A percentile compares a stretch with the other conserved stretches of the same genome.
These are phyloP conservation scores for Echria macrotheca DNA, from an alignment of 495 filamentous ascomycete genomes.

Conservation along the genomic window DNA sequence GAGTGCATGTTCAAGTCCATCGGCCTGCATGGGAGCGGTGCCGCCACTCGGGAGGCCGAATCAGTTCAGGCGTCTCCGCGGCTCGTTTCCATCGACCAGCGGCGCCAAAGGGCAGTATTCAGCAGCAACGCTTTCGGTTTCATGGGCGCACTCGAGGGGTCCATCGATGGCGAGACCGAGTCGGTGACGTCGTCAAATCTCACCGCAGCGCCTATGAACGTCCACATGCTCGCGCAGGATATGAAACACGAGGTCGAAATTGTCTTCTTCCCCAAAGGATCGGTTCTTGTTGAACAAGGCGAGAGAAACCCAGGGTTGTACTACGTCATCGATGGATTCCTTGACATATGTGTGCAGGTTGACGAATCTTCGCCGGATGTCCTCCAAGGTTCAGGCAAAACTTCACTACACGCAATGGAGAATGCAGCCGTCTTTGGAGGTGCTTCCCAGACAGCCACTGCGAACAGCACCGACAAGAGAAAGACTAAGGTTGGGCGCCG, in stretches of 20 bases:
- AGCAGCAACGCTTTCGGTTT: slow-evolving; percentile 84
- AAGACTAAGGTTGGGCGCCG: slow-evolving; percentile 32
- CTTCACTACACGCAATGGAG: slow-evolving; percentile 32
- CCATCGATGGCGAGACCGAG: slow-evolving; percentile 77
- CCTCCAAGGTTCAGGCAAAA: slow-evolving; percentile 28
- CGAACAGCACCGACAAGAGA: slow-evolving; percentile 16
- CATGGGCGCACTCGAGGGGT: slow-evolving; percentile 83
- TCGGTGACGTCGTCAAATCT: slow-evolving; percentile 64
- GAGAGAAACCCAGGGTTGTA: slow-evolving; percentile 94
- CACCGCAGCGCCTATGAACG: slow-evolving; percentile 33
- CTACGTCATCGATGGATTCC: slow-evolving; percentile 95
- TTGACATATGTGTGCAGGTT: slow-evolving; percentile 70
- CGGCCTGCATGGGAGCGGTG: slow-evolving; percentile 66
- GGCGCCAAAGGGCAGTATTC: slow-evolving; percentile 77
- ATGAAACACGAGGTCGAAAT: slow-evolving; percentile 92
- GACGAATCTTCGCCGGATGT: slow-evolving; percentile 33
- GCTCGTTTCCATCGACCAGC: slow-evolving; percentile 79
- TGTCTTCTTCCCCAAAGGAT: slow-evolving; percentile 91
- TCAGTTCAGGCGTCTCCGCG: slow-evolving; percentile 82
- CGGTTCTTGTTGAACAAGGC: slow-evolving; percentile 94
- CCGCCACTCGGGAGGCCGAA: slow-evolving; percentile 53
- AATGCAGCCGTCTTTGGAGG: slow-evolving; percentile 25
- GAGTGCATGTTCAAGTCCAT: slow-evolving; percentile 96
- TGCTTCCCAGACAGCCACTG: slow-evolving; percentile 16
- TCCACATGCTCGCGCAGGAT: slow-evolving; percentile 58